Base-by-base conservation (phyloP, 2,329 filamentous ascomycete genomes). In the Verticillium tricorpus region DNA sequence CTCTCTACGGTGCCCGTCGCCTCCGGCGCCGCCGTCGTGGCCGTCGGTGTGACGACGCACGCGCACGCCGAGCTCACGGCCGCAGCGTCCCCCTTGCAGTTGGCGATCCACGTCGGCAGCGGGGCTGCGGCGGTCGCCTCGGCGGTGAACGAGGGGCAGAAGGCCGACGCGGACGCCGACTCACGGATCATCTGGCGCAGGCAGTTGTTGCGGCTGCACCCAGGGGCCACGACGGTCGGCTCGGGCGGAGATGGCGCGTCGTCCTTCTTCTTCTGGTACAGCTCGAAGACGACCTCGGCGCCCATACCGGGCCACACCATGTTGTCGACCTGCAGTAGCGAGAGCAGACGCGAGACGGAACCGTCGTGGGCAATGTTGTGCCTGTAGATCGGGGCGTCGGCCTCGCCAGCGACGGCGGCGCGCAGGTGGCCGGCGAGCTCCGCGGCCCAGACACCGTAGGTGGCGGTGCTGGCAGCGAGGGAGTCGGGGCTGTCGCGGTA, bases 291-390 rank as follows among this genome's bases (percentile, higher is more conserved):
- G 0, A 94, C 80, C 75, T 94, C 91, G 11, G 85, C 80, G 0
- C 91, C 91, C 90, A 94, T 93, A 0, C 91, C 91, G 0, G 91
- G 91, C 91, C 91, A 94, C 1, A 92, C 86, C 90, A 94, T 94
- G 59, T 80, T 73, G 25, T 92, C 87, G 1, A 90, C 69, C 75
- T 94, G 91, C 69, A 95, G 71, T 17, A 93, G 82, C 2, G 85
- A 85, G 25, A 95, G 77, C 7, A 94, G 69, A 2, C 86, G 77
- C 12, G 88, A 86, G 7, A 93, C 70, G 3, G 85, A 89, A 2
- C 91, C 92, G 68, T 95, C 92, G 68, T 96, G 91, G 2, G 90
- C 91, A 40, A 95, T 82, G 65, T 94, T 93, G 70, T 95, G 91
- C 54, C 86, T 76, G 70, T 92, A 94, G 2, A 80, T 70, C 0